These are phyloP conservation scores for Zanthoxylum bungeanum DNA, from an alignment of 345 rosid genomes.

Conservation along the genomic window DNA sequence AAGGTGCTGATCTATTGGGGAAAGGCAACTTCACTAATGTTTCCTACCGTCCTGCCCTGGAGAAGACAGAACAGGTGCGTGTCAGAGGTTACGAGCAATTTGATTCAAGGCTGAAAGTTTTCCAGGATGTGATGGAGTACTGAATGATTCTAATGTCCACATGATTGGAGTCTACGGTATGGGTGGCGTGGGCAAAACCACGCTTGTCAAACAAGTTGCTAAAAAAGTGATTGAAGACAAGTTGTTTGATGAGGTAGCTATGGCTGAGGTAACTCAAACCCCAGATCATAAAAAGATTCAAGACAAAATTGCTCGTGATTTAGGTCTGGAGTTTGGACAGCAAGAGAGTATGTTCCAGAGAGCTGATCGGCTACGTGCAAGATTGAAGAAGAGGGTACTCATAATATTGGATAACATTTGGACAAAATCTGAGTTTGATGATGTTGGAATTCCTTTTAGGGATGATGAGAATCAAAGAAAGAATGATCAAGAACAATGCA, in stretches of 20 bases:
- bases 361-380: background rate
- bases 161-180: conserved; percentile 16
- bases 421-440: background rate
- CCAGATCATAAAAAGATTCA: conserved; percentile 2
- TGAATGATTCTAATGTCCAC: background rate
- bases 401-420: conserved; percentile 1
- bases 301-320: background rate
- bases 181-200: conserved; percentile 25
- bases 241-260: background rate
- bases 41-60: background rate
- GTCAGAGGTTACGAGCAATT: background rate
- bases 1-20: background rate
- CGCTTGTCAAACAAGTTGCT: conserved; percentile 6
- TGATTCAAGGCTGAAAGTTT: background rate
- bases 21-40: background rate
- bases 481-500: conserved; percentile 3
- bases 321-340: background rate
- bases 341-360: background rate
- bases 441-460: background rate
- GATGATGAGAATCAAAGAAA: background rate
- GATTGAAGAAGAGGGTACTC: background rate
- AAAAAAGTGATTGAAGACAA: background rate
- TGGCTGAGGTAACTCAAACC: background rate
- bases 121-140: background rate
- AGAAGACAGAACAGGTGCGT: background rate